These are phyloP conservation scores for Candida corydali DNA, from an alignment of 805 yeast species.

Conservation along the genomic window DNA sequence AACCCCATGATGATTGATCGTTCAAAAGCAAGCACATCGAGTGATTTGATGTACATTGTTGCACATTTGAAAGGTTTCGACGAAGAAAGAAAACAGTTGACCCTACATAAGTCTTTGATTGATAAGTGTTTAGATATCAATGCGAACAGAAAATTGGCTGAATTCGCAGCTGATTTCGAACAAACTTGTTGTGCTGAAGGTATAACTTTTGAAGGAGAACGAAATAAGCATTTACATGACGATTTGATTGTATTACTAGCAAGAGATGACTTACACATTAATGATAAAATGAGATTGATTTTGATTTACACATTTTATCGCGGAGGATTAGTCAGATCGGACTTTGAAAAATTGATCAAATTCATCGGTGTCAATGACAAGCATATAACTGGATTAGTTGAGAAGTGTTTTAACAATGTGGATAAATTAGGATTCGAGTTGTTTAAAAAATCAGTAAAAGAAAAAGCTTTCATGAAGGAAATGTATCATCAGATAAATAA, in stretches of 20 bases:
- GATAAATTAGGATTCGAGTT: constrained; percentile 54
- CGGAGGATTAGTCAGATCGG: constrained; percentile 74
- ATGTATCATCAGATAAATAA: constrained; percentile 54
- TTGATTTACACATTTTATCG: constrained; percentile 73
- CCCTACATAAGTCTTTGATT: constrained; percentile 56
- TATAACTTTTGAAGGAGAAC: constrained; percentile 60
- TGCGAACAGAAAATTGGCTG: constrained; percentile 57
- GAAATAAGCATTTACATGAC: constrained; percentile 56
- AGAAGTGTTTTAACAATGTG: constrained; percentile 38
- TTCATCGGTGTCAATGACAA: constrained; percentile 45
- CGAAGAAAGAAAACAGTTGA: constrained; percentile 57
- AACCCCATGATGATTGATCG: constrained; percentile 75
- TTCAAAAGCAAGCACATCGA: constrained; percentile 56
- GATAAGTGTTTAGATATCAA: constrained; percentile 63
- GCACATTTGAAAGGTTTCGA: constrained; percentile 67
- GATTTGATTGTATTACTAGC: constrained; percentile 54
- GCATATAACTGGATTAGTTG: constrained; percentile 56
- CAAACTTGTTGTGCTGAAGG: constrained; percentile 78
- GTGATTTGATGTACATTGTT: constrained; percentile 72
- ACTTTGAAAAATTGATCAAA: constrained; percentile 62
- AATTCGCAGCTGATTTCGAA: constrained; percentile 74
- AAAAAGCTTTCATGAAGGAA: constrained; percentile 44
- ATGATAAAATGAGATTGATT: constrained; percentile 73
- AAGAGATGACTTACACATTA: constrained; percentile 44
- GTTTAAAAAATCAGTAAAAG: constrained; percentile 37